A percentile compares a stretch with the other conserved stretches of the same genome.
Conservation (phyloP, 306 rosid genomes). For the Hippophae tibetana region DNA sequence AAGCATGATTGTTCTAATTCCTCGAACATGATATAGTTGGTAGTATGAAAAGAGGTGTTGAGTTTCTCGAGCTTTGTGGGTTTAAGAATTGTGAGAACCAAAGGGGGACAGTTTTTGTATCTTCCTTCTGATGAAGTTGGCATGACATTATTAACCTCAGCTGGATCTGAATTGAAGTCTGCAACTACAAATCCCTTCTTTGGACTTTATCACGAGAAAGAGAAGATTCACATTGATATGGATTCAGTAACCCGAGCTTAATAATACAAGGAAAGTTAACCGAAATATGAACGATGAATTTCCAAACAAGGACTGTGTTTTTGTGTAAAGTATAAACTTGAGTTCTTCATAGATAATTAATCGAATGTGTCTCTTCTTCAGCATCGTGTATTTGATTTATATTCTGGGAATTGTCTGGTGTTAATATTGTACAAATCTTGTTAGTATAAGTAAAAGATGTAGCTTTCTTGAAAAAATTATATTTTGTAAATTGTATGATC, state of each 20-base stretch:
- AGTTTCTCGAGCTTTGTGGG: conserved; percentile 86
- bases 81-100: conserved; percentile 35
- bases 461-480: no score
- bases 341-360: no score
- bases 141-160: conserved; percentile 34
- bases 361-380: no score
- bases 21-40: conserved; percentile 75
- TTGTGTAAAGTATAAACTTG: no score
- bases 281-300: no score
- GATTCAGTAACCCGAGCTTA: background rate
- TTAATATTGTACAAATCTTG: no score
- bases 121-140: conserved; percentile 54
- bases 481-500: no score
- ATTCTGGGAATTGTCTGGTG: no score
- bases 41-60: conserved; percentile 50
- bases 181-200: conserved; percentile 83
- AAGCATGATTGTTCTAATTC: background rate
- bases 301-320: no score
- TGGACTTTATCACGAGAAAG: conserved; percentile 34
- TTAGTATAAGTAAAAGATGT: no score
- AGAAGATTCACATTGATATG: background rate
- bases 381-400: no score
- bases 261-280: no score
- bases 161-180: conserved; percentile 51
- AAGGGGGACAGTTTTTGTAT: conserved; percentile 44